A percentile compares a stretch with the other conserved stretches of the same genome.
Conservation (phyloP, 495 filamentous ascomycete genomes). For the Parachaetomium inaequale region DNA sequence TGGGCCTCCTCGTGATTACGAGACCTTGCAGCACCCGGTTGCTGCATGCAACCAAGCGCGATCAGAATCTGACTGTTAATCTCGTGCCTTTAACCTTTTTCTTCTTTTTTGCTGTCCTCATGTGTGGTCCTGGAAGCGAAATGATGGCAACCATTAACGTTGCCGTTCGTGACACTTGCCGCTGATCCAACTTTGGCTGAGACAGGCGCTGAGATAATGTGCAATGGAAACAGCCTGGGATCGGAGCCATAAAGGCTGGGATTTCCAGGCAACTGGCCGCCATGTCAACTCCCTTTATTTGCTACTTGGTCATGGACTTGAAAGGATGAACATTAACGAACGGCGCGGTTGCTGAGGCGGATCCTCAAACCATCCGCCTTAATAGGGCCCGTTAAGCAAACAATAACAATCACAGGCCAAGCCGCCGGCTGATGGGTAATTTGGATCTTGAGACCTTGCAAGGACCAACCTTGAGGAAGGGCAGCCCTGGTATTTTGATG, state of each 20-base stretch:
- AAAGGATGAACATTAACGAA: not conserved
- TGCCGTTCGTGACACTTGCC: not conserved
- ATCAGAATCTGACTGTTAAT: not conserved
- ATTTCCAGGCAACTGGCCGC: not conserved
- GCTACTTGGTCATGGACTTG: no score
- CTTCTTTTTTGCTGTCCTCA: not conserved
- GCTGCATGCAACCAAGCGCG: no score
- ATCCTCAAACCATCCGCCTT: slow-evolving; percentile 10
- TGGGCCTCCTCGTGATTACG: not conserved
- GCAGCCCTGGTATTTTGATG: not conserved
- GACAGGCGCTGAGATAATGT: not conserved
- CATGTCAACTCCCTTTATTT: no score
- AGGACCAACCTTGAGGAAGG: not conserved
- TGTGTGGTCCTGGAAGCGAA: not conserved
- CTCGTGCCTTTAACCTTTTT: not conserved
- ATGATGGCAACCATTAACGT: not conserved
- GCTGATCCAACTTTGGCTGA: slow-evolving; percentile 7
- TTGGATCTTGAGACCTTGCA: not conserved
- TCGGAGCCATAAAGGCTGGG: no score
- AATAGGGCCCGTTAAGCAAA: slow-evolving; percentile 23
- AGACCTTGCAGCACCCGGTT: not conserved
- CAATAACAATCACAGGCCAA: slow-evolving; percentile 2
- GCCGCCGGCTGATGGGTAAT: no score
- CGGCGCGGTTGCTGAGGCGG: slow-evolving; percentile 19
- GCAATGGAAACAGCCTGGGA: not conserved